These are phyloP conservation scores for Alternaria viburni DNA, from an alignment of 2,329 filamentous ascomycete genomes.

Conservation along the genomic window DNA sequence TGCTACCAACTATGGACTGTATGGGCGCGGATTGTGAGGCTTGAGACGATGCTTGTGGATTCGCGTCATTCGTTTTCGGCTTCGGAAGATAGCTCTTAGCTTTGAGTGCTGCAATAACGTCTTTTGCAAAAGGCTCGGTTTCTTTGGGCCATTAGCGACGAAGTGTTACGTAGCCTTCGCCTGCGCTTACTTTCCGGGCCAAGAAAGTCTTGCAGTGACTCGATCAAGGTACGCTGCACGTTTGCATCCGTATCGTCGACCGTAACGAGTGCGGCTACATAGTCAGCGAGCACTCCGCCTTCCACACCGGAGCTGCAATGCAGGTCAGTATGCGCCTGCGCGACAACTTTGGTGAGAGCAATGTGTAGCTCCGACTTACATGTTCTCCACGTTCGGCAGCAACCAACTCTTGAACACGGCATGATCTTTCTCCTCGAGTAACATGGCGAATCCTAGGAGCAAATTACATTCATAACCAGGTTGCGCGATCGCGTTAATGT, in stretches of 20 bases:
- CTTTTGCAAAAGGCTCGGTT: conserved; percentile 68
- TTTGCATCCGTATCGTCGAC: conserved; percentile 66
- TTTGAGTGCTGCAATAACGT: conserved; percentile 71
- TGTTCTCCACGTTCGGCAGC: conserved; percentile 76
- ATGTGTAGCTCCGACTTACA: conserved; percentile 57
- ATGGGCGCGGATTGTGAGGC: conserved; percentile 29
- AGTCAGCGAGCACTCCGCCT: conserved; percentile 81
- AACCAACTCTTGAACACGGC: conserved; percentile 76
- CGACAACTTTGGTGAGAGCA: not conserved
- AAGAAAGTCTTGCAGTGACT: conserved; percentile 77
- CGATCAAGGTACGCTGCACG: conserved; percentile 71
- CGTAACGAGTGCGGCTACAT: conserved; percentile 77
- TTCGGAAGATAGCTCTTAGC: conserved; percentile 55
- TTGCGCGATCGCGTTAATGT: not conserved
- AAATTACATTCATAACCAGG: conserved; percentile 2
- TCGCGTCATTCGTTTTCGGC: conserved; percentile 14
- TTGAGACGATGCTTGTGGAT: not conserved
- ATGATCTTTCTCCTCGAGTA: conserved; percentile 61
- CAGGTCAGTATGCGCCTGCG: conserved; percentile 8
- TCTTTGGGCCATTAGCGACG: conserved; percentile 50
- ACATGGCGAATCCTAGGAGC: conserved; percentile 51
- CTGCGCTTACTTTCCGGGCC: conserved; percentile 61
- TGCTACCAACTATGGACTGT: conserved; percentile 29
- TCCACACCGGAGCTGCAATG: conserved; percentile 73
- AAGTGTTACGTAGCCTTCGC: not conserved